Evolutionary conservation across 1,284 basidiomycete genomes (phyloP), one percentile per base, ranked within the genome.

Genomic region (Leucoagaricus sp.): DNA sequence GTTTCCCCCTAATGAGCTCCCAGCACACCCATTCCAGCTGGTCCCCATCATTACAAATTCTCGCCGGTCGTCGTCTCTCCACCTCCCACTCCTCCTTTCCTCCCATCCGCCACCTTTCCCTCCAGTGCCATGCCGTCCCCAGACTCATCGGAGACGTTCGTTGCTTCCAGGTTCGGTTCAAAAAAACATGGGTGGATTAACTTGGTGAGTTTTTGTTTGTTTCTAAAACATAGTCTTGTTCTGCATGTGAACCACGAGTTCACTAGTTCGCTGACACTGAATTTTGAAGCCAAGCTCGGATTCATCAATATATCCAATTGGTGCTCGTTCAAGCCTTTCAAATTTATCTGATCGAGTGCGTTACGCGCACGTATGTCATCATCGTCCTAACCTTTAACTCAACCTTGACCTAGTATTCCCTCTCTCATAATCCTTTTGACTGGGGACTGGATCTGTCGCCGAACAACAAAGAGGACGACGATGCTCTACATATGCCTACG

Each of bases 371-470:
- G n/a, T 21, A 12, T 23, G 4, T 41, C 17, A n/a, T n/a, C n/a
- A n/a, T n/a, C n/a, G n/a, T n/a, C n/a, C n/a, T n/a, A n/a, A n/a
- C n/a, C n/a, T n/a, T n/a, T n/a, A n/a, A n/a, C n/a, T n/a, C n/a
- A n/a, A n/a, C n/a, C n/a, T n/a, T n/a, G n/a, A n/a, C n/a, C 29
- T 28, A 84, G 81, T 82, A 76, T 62, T 72, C 78, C 26, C 71
- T 83, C 28, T 69, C 78, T 1, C 70, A 75, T 12, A 80, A 84
- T 60, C 81, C 82, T 25, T 72, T 72, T 26, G 70, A 75, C 38
- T 84, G 83, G 83, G 77, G 79, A 15, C 71, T 75, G 9, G 69
- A 71, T 51, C 58, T 82, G 21, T 75, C 72, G 23, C 70, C 74
- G 0, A 73, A 79, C 56, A 60, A 70, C 29, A 67, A 73, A 28